Evolutionary conservation across 2,329 filamentous ascomycete genomes (phyloP), one percentile per base, ranked within the genome.

Genomic region (Colletotrichum higginsianum): DNA sequence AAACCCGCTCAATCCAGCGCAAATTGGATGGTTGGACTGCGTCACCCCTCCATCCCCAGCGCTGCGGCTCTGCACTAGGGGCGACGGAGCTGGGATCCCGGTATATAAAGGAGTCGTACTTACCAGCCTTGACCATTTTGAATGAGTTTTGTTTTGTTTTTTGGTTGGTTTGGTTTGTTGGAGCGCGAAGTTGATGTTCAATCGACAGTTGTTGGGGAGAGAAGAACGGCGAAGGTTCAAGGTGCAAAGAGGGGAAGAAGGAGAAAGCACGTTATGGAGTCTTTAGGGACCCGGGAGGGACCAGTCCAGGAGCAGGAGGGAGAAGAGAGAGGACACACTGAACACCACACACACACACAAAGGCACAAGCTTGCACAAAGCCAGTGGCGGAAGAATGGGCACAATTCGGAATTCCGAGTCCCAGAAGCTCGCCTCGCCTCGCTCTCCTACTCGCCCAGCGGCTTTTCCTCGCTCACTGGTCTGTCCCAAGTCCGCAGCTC

Each of bases 121-220:
- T 91, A 97, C 94, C 94, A 87, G 96, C 95, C 91, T 98, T 98
- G 89, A 98, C 95, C 95, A 98, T 98, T 91, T 91, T 98, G 93
- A 87, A n/a, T 86, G 87, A 86, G 78, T 87, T 50, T 84, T 80
- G 76, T 79, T 44, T 78, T 80, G 70, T 77, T 77, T 72, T 73
- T 71, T 73, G 73, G 69, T 75, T 60, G 67, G 70, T 60, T 61
- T 50, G 50, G 49, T 63, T 66, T 67, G 71, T 67, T 64, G 61
- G 40, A 46, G 52, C 8, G 55, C 49, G 42, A 58, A 23, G 42
- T 47, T 55, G 66, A 49, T 71, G 55, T 18, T 61, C 61, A 66
- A 50, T 50, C 52, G 47, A 47, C 38, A 35, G 60, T 70, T 60
- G 63, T 60, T 64, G 66, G 55, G 50, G 55, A 61, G 61, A 60